Percentiles rank a stretch among this genome's conserved stretches.
phyloP scores from a whole-genome alignment of 441 rosid genomes.

The Croton laevigatus region DNA sequence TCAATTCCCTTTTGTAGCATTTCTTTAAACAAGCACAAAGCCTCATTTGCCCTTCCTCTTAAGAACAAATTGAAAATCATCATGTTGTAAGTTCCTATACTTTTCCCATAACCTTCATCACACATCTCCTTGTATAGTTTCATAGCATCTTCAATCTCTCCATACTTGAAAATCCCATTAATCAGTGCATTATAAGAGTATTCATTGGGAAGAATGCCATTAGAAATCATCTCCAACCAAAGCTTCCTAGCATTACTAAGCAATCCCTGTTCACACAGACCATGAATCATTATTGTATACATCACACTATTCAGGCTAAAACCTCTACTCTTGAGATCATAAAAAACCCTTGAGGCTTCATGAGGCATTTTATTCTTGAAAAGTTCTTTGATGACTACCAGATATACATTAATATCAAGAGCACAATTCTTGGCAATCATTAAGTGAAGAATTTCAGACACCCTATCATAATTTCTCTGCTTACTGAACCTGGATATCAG shows the following conservation, averaged over 20 bases:
- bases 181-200: constrained; percentile 39
- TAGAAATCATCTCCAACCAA: constrained; percentile 50
- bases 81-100: constrained; percentile 43
- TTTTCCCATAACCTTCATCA: constrained; percentile 41
- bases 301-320: constrained; percentile 33
- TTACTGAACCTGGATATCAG: constrained; percentile 38
- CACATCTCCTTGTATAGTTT: constrained; percentile 37
- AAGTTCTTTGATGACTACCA: constrained; percentile 45
- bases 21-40: constrained; percentile 42
- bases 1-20: constrained; percentile 52
- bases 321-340: constrained; percentile 52
- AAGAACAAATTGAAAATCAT: constrained; percentile 50
- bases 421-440: constrained; percentile 38
- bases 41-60: constrained; percentile 39
- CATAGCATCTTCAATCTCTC: constrained; percentile 34
- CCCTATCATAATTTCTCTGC: constrained; percentile 24
- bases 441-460: constrained; percentile 47
- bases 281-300: constrained; percentile 45
- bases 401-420: constrained; percentile 41
- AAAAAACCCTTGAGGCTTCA: constrained; percentile 40
- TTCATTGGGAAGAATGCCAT: constrained; percentile 39
- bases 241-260: constrained; percentile 37
- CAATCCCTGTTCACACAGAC: constrained; percentile 33
- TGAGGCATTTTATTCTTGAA: constrained; percentile 32
- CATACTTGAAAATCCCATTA: constrained; percentile 31